These are phyloP conservation scores for Anisogramma anomala DNA, from an alignment of 2,329 filamentous ascomycete genomes.

Conservation along the genomic window DNA sequence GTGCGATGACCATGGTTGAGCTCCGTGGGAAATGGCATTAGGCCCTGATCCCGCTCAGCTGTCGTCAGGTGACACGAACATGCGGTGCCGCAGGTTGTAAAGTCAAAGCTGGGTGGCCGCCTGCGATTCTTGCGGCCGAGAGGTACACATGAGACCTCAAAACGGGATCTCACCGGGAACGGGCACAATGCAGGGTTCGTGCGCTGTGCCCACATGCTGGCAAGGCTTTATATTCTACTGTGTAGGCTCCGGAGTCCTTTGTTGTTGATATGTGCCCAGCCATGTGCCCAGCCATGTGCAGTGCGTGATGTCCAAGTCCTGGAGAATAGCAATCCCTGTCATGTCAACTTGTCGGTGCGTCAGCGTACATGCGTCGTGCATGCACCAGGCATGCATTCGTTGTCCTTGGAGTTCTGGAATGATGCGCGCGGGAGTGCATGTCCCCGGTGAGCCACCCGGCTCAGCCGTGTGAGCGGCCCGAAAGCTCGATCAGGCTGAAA, in stretches of 20 bases:
- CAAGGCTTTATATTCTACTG: neutral
- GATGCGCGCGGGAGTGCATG: neutral
- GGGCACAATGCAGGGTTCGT: too few relatives aligned
- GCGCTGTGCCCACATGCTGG: too few relatives aligned
- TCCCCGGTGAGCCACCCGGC: neutral
- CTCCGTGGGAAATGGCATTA: too few relatives aligned
- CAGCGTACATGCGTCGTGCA: neutral
- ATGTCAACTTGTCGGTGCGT: neutral
- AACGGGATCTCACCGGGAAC: neutral
- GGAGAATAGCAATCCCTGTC: neutral
- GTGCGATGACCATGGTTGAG: too few relatives aligned
- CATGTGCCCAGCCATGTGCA: too few relatives aligned
- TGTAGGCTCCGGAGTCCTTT: neutral
- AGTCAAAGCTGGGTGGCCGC: neutral
- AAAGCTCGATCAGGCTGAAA: neutral
- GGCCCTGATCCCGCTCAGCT: too few relatives aligned
- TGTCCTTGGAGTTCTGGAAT: conserved; percentile 1
- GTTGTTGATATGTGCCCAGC: neutral
- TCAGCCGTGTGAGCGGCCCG: conserved; percentile 1
- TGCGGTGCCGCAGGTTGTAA: neutral
- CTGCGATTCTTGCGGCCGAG: neutral
- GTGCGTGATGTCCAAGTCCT: too few relatives aligned
- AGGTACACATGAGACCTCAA: neutral
- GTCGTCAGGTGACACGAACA: neutral
- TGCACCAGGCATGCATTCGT: conserved; percentile 2